phyloP scores from a whole-genome alignment of 139 green algal genomes.

The Chlorella sp. region DNA sequence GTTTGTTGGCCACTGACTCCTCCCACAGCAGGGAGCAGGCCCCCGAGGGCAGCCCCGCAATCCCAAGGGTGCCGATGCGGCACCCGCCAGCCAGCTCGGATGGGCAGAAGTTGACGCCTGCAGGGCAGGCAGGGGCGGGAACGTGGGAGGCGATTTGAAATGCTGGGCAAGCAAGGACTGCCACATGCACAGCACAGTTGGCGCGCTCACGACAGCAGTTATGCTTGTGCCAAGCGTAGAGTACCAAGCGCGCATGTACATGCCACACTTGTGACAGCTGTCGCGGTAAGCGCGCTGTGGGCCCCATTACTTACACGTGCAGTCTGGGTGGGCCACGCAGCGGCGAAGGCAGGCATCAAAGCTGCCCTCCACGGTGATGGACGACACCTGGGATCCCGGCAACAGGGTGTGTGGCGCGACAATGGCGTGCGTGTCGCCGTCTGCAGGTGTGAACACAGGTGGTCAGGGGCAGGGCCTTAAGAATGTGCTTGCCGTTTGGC shows the following conservation, averaged over 20 bases:
- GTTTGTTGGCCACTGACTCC: not conserved
- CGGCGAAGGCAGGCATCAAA: not conserved
- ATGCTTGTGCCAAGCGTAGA: no score
- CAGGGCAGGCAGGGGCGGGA: not conserved
- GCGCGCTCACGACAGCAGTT: no score
- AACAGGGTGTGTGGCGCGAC: not conserved
- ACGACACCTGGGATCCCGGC: not conserved
- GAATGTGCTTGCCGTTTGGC: no score
- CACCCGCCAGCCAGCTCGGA: not conserved
- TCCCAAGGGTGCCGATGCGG: not conserved
- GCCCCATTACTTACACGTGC: not conserved
- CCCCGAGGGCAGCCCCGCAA: not conserved
- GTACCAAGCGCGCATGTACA: no score
- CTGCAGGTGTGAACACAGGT: not conserved
- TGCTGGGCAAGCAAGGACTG: not conserved
- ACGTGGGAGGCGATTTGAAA: no score
- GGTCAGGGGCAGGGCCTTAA: no score
- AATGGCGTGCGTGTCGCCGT: not conserved
- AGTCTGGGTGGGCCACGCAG: not conserved
- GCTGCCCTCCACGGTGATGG: not conserved
- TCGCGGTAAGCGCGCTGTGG: no score
- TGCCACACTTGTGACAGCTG: not conserved
- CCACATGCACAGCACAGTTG: not conserved
- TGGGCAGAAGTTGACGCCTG: not conserved
- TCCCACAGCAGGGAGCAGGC: slow-evolving; percentile 8